Conservation (phyloP, 108 stramenopile genomes). For the Bacterosira constricta region DNA sequence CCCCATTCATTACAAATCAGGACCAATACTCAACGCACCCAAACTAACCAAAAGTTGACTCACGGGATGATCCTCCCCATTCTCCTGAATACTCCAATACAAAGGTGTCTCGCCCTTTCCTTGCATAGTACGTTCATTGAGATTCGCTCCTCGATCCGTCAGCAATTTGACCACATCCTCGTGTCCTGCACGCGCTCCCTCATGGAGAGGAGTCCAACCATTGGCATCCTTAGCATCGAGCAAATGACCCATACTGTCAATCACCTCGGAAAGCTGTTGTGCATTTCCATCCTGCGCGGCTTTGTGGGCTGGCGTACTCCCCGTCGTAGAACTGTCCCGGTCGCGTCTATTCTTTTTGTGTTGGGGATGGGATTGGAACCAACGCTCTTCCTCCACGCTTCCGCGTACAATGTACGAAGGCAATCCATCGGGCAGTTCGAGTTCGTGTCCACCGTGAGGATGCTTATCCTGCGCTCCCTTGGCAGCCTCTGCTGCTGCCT, state of each 20-base stretch:
- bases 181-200: slow-evolving; percentile 79
- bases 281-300: slow-evolving; percentile 74
- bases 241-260: slow-evolving; percentile 58
- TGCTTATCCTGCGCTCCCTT: slow-evolving; percentile 59
- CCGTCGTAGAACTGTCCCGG: slow-evolving; percentile 54
- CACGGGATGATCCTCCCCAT: slow-evolving; percentile 71
- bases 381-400: slow-evolving; percentile 67
- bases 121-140: slow-evolving; percentile 62
- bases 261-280: slow-evolving; percentile 41
- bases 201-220: slow-evolving; percentile 89
- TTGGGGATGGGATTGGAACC: slow-evolving; percentile 59
- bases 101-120: slow-evolving; percentile 66
- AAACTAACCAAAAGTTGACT: slow-evolving; percentile 62
- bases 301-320: slow-evolving; percentile 66
- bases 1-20: slow-evolving; percentile 66
- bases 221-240: slow-evolving; percentile 76
- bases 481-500: slow-evolving; percentile 55
- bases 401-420: slow-evolving; percentile 74
- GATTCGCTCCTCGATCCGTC: slow-evolving; percentile 72
- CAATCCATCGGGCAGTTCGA: slow-evolving; percentile 52
- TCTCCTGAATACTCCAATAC: slow-evolving; percentile 68
- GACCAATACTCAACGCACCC: slow-evolving; percentile 76
- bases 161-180: slow-evolving; percentile 71
- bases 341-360: slow-evolving; percentile 24
- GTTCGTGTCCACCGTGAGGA: slow-evolving; percentile 69